A percentile compares a stretch with the other conserved stretches of the same genome.
phyloP scores from a whole-genome alignment of 257 asterid species.

The Thymus quinquecostatus region DNA sequence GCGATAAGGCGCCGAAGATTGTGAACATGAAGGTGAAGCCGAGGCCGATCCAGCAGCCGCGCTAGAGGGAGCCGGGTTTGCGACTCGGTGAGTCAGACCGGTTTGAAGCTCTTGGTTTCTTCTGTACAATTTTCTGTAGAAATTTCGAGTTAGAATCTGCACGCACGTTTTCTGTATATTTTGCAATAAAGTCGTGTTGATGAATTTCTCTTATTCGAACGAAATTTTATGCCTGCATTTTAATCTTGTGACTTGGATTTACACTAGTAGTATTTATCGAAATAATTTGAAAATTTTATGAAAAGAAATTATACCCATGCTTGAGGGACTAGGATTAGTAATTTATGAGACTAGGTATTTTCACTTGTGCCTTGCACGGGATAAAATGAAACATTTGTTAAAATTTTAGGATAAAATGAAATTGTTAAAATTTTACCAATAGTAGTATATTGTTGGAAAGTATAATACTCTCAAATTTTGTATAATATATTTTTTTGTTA shows the following conservation, averaged over 20 bases:
- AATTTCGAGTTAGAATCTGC: neutral
- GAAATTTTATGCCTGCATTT: neutral
- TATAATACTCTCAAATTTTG: no score
- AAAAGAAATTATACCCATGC: no score
- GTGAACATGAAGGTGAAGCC: constrained; percentile 63
- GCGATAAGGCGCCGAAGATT: constrained; percentile 61
- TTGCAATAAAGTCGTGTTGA: constrained; percentile 13
- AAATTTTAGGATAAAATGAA: no score
- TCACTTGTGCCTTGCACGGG: no score
- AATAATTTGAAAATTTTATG: no score
- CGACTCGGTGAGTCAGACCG: constrained; percentile 10
- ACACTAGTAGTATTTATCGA: neutral
- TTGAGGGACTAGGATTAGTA: no score
- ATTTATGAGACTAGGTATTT: no score
- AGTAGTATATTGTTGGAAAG: no score
- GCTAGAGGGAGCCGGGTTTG: constrained; percentile 40
- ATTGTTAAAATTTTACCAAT: no score
- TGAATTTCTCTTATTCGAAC: neutral
- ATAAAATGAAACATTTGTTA: no score
- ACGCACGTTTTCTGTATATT: constrained; percentile 23
- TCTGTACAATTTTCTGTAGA: constrained; percentile 23
- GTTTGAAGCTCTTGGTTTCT: constrained; percentile 5
- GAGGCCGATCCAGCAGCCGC: constrained; percentile 74
- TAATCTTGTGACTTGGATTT: neutral
- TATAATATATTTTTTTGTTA: no score